Evolutionary conservation across 768 basidiomycete genomes (phyloP).

Genomic region (Calocybe gangraenosa): DNA sequence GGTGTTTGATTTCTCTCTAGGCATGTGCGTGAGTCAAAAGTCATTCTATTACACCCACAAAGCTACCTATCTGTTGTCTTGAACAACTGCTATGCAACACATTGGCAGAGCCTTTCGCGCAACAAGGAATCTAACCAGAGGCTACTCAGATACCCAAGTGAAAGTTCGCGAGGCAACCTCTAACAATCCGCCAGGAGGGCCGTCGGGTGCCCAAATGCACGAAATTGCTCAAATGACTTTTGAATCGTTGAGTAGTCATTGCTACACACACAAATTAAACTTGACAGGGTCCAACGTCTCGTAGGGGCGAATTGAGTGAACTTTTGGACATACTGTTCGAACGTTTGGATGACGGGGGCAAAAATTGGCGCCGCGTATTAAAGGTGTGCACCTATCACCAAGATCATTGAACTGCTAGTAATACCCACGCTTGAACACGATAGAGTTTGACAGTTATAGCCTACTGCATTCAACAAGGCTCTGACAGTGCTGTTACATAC

Average conservation of each 20-base stretch:
- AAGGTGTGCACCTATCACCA: constrained; percentile 53
- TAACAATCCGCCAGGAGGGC: constrained; percentile 98
- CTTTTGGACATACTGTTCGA: constrained; percentile 99
- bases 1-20: too few relatives aligned
- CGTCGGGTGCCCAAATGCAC: constrained; percentile 98
- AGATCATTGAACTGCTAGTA: neutral
- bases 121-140: constrained; percentile 94
- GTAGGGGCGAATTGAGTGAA: constrained; percentile 92
- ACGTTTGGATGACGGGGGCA: constrained; percentile 96
- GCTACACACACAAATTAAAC: neutral
- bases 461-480: constrained; percentile 93
- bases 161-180: constrained; percentile 96
- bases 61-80: too few relatives aligned
- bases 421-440: constrained; percentile 42
- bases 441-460: constrained; percentile 92
- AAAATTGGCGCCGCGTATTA: constrained; percentile 99
- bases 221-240: constrained; percentile 96
- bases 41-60: too few relatives aligned
- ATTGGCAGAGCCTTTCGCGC: constrained; percentile 86
- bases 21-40: too few relatives aligned
- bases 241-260: constrained; percentile 71
- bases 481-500: constrained; percentile 98
- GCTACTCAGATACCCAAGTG: constrained; percentile 92
- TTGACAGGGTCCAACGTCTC: neutral
- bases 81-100: constrained; percentile 51